phyloP scores from a whole-genome alignment of 1,284 basidiomycete species.

The Leccinum fallax region DNA sequence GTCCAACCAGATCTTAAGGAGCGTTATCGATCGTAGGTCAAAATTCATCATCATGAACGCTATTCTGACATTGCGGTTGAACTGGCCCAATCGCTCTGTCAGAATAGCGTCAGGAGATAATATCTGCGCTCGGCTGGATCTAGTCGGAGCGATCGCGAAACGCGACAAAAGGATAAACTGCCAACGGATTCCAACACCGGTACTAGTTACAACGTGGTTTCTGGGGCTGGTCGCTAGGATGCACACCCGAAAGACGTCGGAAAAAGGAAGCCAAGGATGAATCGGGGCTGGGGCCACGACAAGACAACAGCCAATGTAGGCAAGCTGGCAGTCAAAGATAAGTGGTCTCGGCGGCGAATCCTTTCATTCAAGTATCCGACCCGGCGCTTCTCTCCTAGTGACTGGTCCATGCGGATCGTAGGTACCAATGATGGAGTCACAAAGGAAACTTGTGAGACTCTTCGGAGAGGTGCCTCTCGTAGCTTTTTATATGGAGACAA shows the following conservation, averaged over 20 bases:
- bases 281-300: not conserved
- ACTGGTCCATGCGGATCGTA: not conserved
- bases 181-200: not conserved
- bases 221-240: not conserved
- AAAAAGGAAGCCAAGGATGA: not conserved
- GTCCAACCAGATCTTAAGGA: not conserved
- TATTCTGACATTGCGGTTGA: not conserved
- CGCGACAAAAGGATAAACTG: not conserved
- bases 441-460: not conserved
- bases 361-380: not conserved
- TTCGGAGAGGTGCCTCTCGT: not conserved
- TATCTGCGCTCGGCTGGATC: not conserved
- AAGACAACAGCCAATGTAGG: not conserved
- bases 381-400: too few relatives aligned
- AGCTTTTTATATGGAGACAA: too few relatives aligned
- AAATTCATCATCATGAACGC: not conserved
- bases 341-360: not conserved
- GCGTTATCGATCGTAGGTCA: not conserved
- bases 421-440: not conserved
- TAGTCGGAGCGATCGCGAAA: not conserved
- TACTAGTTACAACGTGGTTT: not conserved
- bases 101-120: not conserved
- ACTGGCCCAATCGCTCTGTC: not conserved
- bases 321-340: not conserved
- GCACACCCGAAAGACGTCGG: not conserved